Conservation (phyloP, 1,284 basidiomycete species). For the Papiliotrema nemorosa region DNA sequence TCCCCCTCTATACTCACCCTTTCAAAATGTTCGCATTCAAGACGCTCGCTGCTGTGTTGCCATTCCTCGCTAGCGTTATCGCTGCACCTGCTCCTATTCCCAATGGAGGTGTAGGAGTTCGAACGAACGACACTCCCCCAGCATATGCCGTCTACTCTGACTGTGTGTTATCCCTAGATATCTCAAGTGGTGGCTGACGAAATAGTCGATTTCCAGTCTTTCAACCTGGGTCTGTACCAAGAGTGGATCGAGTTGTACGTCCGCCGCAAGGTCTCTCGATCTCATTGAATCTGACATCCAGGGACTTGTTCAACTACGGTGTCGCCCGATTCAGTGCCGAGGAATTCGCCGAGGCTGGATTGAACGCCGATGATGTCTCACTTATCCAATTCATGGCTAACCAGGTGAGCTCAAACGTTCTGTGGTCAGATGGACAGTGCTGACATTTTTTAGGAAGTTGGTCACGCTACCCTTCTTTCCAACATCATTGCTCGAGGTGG, state of each 20-base stretch:
- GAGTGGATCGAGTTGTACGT: constrained; percentile 51
- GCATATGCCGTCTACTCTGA: constrained; percentile 56
- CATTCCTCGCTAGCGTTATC: not conserved
- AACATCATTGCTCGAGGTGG: constrained; percentile 36
- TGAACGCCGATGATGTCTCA: constrained; percentile 57
- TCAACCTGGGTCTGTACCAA: constrained; percentile 60
- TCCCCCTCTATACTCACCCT: not conserved
- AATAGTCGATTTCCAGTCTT: constrained; percentile 59
- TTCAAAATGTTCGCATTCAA: constrained; percentile 1
- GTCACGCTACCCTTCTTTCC: constrained; percentile 39
- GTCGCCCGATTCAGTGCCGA: constrained; percentile 56
- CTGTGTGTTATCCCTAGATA: constrained; percentile 32
- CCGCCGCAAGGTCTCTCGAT: not conserved
- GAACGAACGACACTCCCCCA: constrained; percentile 52
- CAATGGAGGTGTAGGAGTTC: constrained; percentile 49
- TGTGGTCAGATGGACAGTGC: constrained; percentile 20
- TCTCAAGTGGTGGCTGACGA: not conserved
- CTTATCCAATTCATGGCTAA: constrained; percentile 46
- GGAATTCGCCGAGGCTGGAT: constrained; percentile 59
- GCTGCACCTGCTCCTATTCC: constrained; percentile 41
- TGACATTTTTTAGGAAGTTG: constrained; percentile 51
- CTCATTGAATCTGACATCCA: not conserved
- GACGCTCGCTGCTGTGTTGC: not conserved
- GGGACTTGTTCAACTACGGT: constrained; percentile 62
- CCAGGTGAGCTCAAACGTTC: constrained; percentile 14